These are phyloP conservation scores for Phylloporus sp. DNA, from an alignment of 1,284 basidiomycete genomes.

Conservation along the genomic window DNA sequence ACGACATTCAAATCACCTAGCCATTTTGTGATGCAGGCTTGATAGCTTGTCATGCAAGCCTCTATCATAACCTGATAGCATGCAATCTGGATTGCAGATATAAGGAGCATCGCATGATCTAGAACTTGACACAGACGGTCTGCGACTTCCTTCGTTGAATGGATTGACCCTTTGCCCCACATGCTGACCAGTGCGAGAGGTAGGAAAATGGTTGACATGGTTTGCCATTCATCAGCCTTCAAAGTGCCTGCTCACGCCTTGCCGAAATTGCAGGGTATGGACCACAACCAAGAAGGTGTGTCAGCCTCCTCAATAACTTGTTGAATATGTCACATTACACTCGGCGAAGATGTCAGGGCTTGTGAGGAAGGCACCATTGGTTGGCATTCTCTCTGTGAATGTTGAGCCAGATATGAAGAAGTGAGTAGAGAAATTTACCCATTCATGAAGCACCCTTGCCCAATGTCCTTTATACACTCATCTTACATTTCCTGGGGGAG, in stretches of 20 bases:
- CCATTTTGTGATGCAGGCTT: neutral
- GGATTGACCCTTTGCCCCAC: conserved; percentile 5
- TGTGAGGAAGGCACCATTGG: neutral
- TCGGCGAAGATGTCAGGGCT: neutral
- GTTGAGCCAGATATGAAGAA: no score
- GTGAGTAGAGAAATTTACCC: neutral
- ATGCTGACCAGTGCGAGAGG: conserved; percentile 38
- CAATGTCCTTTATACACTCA: neutral
- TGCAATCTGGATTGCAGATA: conserved; percentile 17
- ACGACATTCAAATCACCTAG: neutral
- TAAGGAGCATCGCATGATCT: conserved; percentile 21
- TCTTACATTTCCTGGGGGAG: neutral
- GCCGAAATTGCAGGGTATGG: conserved; percentile 42
- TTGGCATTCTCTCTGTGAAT: neutral
- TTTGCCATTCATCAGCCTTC: conserved; percentile 44
- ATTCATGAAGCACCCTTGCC: neutral
- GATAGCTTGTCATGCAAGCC: neutral
- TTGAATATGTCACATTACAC: neutral
- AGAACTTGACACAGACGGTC: neutral
- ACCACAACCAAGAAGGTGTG: conserved; percentile 7
- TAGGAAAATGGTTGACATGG: conserved; percentile 40
- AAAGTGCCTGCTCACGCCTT: conserved; percentile 37
- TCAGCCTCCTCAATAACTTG: neutral
- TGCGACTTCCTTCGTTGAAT: neutral
- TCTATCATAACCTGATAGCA: conserved; percentile 18